Evolutionary conservation across 192 early-diverging fungal genomes (phyloP).

Genomic region (Geranomyces michiganensis): DNA sequence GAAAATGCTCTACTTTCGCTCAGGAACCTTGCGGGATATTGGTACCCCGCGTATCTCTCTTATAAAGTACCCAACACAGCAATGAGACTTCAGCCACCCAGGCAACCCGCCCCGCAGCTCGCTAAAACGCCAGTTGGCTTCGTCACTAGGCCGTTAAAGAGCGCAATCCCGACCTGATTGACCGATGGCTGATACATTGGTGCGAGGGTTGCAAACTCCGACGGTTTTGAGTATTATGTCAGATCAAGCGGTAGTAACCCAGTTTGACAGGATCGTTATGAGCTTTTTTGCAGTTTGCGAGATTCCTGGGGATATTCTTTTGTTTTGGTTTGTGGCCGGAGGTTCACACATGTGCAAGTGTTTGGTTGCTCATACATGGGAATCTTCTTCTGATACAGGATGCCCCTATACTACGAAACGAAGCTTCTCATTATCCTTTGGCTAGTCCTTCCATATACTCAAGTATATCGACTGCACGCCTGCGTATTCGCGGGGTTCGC

Average conservation of each 20-base stretch:
- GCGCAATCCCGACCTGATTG: constrained; percentile 13
- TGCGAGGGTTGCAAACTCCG: constrained; percentile 2
- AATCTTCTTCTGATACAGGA: constrained; percentile 14
- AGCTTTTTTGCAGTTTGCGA: constrained; percentile 25
- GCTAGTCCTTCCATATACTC: constrained; percentile 32
- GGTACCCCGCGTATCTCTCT: constrained; percentile 29
- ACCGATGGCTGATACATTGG: constrained; percentile 37
- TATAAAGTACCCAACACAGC: constrained; percentile 18
- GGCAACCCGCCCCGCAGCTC: not conserved
- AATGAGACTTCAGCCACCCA: not conserved
- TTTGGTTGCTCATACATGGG: not conserved
- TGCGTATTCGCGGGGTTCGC: not conserved
- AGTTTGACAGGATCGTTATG: constrained; percentile 23
- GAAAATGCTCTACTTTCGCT: not conserved
- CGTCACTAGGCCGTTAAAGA: constrained; percentile 28
- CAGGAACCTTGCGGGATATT: constrained; percentile 25
- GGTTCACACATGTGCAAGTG: not conserved
- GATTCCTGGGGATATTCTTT: constrained; percentile 27
- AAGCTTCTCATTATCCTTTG: constrained; percentile 32
- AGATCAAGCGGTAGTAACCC: not conserved
- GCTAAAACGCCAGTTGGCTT: not conserved
- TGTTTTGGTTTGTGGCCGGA: constrained; percentile 33
- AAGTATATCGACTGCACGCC: not conserved
- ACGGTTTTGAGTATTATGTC: too few relatives aligned
- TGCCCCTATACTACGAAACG: constrained; percentile 34